phyloP scores from a whole-genome alignment of 768 basidiomycete genomes.

The Leccinum uliginosum region DNA sequence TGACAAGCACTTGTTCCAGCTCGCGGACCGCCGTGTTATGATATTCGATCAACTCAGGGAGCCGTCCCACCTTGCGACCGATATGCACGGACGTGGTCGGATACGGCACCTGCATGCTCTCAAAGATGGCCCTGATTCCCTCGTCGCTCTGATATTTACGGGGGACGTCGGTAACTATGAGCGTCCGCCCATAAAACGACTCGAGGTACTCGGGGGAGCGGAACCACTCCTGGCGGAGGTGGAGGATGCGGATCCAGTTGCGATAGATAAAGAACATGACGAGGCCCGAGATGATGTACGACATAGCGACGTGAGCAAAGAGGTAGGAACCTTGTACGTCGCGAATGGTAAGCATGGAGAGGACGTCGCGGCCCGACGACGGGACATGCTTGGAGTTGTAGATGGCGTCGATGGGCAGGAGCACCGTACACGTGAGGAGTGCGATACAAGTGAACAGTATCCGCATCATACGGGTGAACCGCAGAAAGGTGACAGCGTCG shows the following conservation, averaged over 20 bases:
- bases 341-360: slow-evolving; percentile 83
- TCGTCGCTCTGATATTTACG: slow-evolving; percentile 82
- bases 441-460: slow-evolving; percentile 65
- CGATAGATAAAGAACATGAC: slow-evolving; percentile 68
- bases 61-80: slow-evolving; percentile 78
- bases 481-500: slow-evolving; percentile 89
- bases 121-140: slow-evolving; percentile 75
- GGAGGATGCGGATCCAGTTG: slow-evolving; percentile 77
- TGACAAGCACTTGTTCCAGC: slow-evolving; percentile 84
- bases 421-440: slow-evolving; percentile 59
- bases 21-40: slow-evolving; percentile 94
- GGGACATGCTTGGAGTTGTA: slow-evolving; percentile 75
- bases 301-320: slow-evolving; percentile 79
- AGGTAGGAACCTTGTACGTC: slow-evolving; percentile 68
- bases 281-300: slow-evolving; percentile 75
- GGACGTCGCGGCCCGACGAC: slow-evolving; percentile 47
- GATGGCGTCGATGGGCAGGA: slow-evolving; percentile 82
- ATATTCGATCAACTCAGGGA: slow-evolving; percentile 87
- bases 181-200: slow-evolving; percentile 90
- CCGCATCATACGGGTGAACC: slow-evolving; percentile 85
- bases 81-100: slow-evolving; percentile 90
- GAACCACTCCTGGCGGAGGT: slow-evolving; percentile 83
- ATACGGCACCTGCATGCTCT: slow-evolving; percentile 73
- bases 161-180: slow-evolving; percentile 76
- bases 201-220: slow-evolving; percentile 82